Evolutionary conservation across 2,329 filamentous ascomycete genomes (phyloP), one percentile per base, ranked within the genome.

Genomic region (Neopestalotiopsis rosae): DNA sequence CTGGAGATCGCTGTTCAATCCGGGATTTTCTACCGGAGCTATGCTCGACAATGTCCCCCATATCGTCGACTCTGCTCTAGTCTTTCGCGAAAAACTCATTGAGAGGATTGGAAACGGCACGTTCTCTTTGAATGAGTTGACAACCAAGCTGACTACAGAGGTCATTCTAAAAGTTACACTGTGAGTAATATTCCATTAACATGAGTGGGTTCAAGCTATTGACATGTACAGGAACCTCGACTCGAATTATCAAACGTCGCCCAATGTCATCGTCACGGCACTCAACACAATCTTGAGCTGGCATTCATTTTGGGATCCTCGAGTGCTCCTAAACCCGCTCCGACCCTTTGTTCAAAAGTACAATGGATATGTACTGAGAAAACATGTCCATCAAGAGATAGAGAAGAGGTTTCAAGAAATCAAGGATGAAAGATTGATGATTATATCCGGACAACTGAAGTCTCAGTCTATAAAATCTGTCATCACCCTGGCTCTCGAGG

Each of bases 291-390:
- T 69, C 28, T n/a, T 69, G 12, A 24, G 42, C 28, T 70, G 70
- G 70, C 70, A 70, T 30, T 69, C 67, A 9, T 68, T 71, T 24
- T 69, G 67, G 69, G 67, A 70, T n/a, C 61, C 67, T 24, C 67
- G 69, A 12, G 66, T 70, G 24, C 61, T 69, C 12, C 12, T 69
- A 4, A 28, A 71, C 30, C 70, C 70, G 2, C 45, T 69, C 1
- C 69, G 70, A 28, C 69, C 70, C 0, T 63, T 71, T 30, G 34
- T 71, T 10, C 70, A 71, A 28, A 12, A 12, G 28, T 71, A 71
- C 20, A 64, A 69, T 24, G 65, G 67, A 3, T 61, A 66, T 28
- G 14, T 69, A 28, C 68, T 71, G 7, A 64, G 66, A 3, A 49
- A 13, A 1, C 70, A 69, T 17, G 63, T 71, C n/a, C 56, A 67